Conservation (phyloP, 495 filamentous ascomycete species). For the Acidiella bohemica region DNA sequence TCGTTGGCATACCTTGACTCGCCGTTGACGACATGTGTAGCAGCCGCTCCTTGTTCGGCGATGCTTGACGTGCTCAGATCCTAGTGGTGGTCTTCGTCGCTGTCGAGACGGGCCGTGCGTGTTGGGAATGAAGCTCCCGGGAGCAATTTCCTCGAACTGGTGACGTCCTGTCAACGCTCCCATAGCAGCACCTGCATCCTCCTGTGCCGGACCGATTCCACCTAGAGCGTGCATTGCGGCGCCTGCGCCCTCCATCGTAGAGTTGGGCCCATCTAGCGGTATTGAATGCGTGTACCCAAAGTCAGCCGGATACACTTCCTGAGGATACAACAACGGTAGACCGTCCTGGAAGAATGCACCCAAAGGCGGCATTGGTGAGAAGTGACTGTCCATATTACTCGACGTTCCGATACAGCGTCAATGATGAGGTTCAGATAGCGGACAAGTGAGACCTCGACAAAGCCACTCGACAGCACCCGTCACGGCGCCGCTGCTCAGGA, state of each 20-base stretch:
- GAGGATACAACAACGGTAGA: conserved; percentile 11
- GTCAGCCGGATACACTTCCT: conserved; percentile 6
- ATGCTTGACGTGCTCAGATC: conserved; percentile 76
- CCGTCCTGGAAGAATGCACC: conserved; percentile 6
- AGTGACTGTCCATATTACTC: conserved; percentile 13
- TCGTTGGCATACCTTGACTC: conserved; percentile 85
- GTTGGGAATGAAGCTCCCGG: too few relatives aligned
- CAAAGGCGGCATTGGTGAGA: conserved; percentile 10
- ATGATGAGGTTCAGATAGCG: neutral
- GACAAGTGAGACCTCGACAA: too few relatives aligned
- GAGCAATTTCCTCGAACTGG: too few relatives aligned
- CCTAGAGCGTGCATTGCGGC: too few relatives aligned
- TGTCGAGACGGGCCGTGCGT: conserved; percentile 7
- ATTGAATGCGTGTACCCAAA: conserved; percentile 12
- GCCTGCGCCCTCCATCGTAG: too few relatives aligned
- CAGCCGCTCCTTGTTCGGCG: conserved; percentile 87
- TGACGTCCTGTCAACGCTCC: too few relatives aligned
- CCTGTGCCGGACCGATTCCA: too few relatives aligned
- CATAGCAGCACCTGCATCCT: too few relatives aligned
- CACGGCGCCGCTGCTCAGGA: too few relatives aligned
- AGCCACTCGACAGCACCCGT: too few relatives aligned
- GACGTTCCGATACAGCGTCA: conserved; percentile 1
- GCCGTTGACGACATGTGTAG: conserved; percentile 77
- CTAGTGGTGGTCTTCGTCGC: conserved; percentile 25
- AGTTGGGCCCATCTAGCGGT: conserved; percentile 14